phyloP scores from a whole-genome alignment of 305 asterid species.

The Ilex paraguariensis region DNA sequence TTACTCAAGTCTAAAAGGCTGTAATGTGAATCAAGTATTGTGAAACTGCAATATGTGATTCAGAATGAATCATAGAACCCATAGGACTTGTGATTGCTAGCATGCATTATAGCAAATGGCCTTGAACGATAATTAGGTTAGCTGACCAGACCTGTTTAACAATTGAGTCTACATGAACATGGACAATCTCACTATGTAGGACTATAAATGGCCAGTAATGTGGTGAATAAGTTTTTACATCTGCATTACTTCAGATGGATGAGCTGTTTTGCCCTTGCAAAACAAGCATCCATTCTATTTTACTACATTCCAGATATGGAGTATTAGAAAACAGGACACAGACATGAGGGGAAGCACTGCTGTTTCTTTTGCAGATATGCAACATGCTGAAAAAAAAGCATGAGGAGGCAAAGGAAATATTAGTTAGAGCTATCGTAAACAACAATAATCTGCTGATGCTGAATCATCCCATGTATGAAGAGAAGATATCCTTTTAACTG shows the following conservation, averaged over 20 bases:
- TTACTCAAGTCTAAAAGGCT: no score
- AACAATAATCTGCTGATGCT: conserved; percentile 81
- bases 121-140: no score
- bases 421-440: conserved; percentile 70
- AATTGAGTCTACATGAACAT: background rate
- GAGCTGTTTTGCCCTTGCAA: conserved; percentile 2
- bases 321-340: background rate
- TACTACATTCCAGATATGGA: background rate
- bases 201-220: background rate
- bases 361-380: conserved; percentile 57
- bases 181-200: background rate
- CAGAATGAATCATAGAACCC: no score
- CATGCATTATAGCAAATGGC: background rate
- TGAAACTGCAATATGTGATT: no score
- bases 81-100: background rate
- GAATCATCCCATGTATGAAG: conserved; percentile 54
- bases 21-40: no score
- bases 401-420: conserved; percentile 75
- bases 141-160: background rate
- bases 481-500: conserved; percentile 76
- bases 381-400: conserved; percentile 63
- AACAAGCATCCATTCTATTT: background rate
- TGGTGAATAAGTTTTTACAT: background rate
- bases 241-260: background rate
- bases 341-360: conserved; percentile 6